Conservation (phyloP, 1,284 basidiomycete genomes). For the Puccinia novopanici region DNA sequence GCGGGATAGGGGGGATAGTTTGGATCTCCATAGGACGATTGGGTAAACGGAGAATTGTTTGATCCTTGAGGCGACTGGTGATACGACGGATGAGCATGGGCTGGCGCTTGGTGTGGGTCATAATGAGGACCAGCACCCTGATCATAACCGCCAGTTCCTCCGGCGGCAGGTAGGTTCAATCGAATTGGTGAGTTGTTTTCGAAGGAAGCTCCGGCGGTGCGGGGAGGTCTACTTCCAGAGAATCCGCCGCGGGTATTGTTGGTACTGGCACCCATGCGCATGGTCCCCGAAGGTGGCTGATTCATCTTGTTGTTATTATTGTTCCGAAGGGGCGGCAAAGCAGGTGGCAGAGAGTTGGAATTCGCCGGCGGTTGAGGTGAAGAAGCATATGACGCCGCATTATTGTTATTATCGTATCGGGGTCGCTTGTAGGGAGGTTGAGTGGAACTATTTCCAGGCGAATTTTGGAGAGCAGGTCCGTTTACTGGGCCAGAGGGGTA, state of each 20-base stretch:
- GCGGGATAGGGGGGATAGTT: conserved; percentile 11
- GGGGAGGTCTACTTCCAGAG: conserved; percentile 18
- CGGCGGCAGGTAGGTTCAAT: conserved; percentile 18
- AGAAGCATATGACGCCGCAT: not conserved
- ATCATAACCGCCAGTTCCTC: conserved; percentile 19
- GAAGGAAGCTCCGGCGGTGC: conserved; percentile 7
- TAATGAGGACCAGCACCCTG: conserved; percentile 24
- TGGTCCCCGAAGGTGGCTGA: conserved; percentile 2
- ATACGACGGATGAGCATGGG: conserved; percentile 10
- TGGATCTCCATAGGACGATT: not conserved
- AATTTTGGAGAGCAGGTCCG: conserved; percentile 19
- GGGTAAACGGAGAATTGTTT: not conserved
- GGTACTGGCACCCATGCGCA: conserved; percentile 40
- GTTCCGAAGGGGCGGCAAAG: conserved; percentile 23
- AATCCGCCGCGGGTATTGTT: conserved; percentile 27
- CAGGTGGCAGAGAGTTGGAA: conserved; percentile 15
- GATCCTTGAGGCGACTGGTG: conserved; percentile 25
- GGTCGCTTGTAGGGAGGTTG: conserved; percentile 47
- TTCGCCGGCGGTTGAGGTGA: conserved; percentile 19
- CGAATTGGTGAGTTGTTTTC: conserved; percentile 47
- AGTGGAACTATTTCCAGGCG: conserved; percentile 17
- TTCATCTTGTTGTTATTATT: not conserved
- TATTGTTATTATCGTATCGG: conserved; percentile 29
- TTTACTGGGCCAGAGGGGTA: conserved; percentile 28
- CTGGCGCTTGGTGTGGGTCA: not conserved